Base-by-base conservation (phyloP, 2,329 filamentous ascomycete species). In the Furcasterigmium sp. region DNA sequence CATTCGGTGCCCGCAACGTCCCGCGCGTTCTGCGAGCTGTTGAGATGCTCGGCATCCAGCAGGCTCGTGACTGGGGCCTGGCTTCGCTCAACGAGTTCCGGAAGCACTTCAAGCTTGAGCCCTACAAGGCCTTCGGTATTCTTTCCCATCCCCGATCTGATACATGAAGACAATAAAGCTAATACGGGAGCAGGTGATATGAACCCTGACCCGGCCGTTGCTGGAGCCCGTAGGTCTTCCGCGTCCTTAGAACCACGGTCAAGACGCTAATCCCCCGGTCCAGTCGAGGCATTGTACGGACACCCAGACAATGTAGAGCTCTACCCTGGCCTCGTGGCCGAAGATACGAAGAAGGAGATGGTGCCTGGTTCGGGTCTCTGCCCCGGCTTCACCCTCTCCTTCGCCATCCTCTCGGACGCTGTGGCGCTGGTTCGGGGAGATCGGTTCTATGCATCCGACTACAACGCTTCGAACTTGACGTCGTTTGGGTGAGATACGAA, bases 241-340 rank as follows among this genome's bases (percentile, higher is more conserved):
- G 18, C 6, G 14, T 28, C 29, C 8, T 32, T 3, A 7, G 14
- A 4, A 7, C 10, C 29, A n/a, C 7, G 13, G 8, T 32, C 9
- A 32, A 13, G 25, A 28, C 17, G 37, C 37, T 39, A 26, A 39
- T 3, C 5, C 72, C 17, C 29, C 14, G 17, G 5, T 32, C 29
- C 70, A 8, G 67, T 85, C 4, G 72, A 76, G 46, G 69, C 76
- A 50, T 63, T 85, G 11, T 85, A 85, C 58, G 70, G 74, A 18
- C 70, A 81, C 38, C 80, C 80, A 0, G 82, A 85, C 50, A 76
- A 75, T 56, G 78, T 87, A 11, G 84, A 87, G 55, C 67, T 87
- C 6, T 87, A 87, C 53, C 82, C 83, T 1, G 84, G 84, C 9
- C 62, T 87, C 2, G 74, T 85, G 47, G 65, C 76, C n/a, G 79